These are phyloP conservation scores for Pythium coloratum DNA, from an alignment of 352 stramenopile genomes.

Conservation along the genomic window DNA sequence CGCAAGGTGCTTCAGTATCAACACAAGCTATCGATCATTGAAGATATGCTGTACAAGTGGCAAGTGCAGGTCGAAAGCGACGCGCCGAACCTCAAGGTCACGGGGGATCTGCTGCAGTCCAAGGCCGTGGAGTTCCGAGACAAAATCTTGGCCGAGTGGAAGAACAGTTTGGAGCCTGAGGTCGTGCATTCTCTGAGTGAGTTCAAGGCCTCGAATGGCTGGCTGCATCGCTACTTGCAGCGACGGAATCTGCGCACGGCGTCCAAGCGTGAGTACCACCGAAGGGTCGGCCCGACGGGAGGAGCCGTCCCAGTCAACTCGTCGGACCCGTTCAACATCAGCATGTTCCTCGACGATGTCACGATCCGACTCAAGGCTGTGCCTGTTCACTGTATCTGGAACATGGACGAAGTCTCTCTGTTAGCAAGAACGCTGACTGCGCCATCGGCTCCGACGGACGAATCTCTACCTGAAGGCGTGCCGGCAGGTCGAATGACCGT, in stretches of 20 bases:
- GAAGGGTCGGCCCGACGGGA: slow-evolving; percentile 12
- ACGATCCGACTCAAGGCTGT: slow-evolving; percentile 48
- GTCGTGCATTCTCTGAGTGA: slow-evolving; percentile 77
- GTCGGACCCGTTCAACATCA: slow-evolving; percentile 25
- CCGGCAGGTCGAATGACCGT: slow-evolving; percentile 40
- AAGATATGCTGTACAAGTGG: slow-evolving; percentile 87
- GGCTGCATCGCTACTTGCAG: slow-evolving; percentile 78
- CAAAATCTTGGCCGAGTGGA: slow-evolving; percentile 77
- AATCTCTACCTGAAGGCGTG: neutral
- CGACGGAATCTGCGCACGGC: slow-evolving; percentile 66
- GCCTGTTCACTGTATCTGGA: slow-evolving; percentile 68
- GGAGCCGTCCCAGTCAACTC: slow-evolving; percentile 8
- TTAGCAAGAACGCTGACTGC: slow-evolving; percentile 11
- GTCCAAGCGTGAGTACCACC: slow-evolving; percentile 41
- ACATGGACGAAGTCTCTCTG: slow-evolving; percentile 57
- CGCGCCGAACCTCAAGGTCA: slow-evolving; percentile 65
- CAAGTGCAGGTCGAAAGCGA: slow-evolving; percentile 78
- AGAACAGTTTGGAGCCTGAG: slow-evolving; percentile 63
- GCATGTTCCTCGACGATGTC: slow-evolving; percentile 41
- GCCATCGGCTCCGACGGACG: neutral
- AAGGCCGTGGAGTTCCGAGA: slow-evolving; percentile 84
- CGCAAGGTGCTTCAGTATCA: slow-evolving; percentile 84
- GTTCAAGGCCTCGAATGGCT: slow-evolving; percentile 85
- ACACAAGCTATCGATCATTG: slow-evolving; percentile 82
- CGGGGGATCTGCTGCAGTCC: slow-evolving; percentile 69